Evolutionary conservation across 2,329 filamentous ascomycete genomes (phyloP).

Genomic region (Helicocarpus griseus): DNA sequence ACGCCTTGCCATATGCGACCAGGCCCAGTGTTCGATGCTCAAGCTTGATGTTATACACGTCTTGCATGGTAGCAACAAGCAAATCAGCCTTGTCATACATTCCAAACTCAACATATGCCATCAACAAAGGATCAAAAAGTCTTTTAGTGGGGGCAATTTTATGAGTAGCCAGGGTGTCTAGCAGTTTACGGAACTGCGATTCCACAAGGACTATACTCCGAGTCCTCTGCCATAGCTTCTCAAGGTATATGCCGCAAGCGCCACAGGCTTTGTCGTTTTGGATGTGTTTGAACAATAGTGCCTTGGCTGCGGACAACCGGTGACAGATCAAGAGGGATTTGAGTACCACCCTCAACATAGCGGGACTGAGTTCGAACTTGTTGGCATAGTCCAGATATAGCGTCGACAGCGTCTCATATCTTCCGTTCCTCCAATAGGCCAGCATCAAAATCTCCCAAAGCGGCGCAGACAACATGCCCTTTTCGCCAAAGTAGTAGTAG

Average conservation of each 20-base stretch:
- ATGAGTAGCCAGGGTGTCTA: constrained; percentile 19
- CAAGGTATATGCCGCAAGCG: constrained; percentile 28
- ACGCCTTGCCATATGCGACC: constrained; percentile 27
- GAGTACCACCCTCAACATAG: constrained; percentile 27
- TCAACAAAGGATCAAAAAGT: constrained; percentile 32
- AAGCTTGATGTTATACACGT: constrained; percentile 20
- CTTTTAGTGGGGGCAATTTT: constrained; percentile 26
- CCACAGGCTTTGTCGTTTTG: constrained; percentile 25
- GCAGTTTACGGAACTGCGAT: constrained; percentile 23
- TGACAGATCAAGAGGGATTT: constrained; percentile 29
- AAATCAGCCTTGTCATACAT: constrained; percentile 25
- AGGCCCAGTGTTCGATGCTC: constrained; percentile 28
- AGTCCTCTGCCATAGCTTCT: constrained; percentile 31
- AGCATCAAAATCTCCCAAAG: constrained; percentile 31
- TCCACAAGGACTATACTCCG: constrained; percentile 27
- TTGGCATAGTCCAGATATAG: constrained; percentile 23
- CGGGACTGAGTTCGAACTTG: constrained; percentile 20
- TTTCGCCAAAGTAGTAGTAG: constrained; percentile 23
- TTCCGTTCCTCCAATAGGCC: constrained; percentile 25
- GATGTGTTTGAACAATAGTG: constrained; percentile 25
- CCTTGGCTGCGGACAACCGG: constrained; percentile 27
- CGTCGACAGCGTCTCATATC: constrained; percentile 27
- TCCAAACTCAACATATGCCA: constrained; percentile 30
- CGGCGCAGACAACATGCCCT: constrained; percentile 21
- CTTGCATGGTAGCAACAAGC: constrained; percentile 26